A percentile compares a stretch with the other conserved stretches of the same genome.
Conservation (phyloP, 306 rosid genomes). For the Coriaria nepalensis region DNA sequence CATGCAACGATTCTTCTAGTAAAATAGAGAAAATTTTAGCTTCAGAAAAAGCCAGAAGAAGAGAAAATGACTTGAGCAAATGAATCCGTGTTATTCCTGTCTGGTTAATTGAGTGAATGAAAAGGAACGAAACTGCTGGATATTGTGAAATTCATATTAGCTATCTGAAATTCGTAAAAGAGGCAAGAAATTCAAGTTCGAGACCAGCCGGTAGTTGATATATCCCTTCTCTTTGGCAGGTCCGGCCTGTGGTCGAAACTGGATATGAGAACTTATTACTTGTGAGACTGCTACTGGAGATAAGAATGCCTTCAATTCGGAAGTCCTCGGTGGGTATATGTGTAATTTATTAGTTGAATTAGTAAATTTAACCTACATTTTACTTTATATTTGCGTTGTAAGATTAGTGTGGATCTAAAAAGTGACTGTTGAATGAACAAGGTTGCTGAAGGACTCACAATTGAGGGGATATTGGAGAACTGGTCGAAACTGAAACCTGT, state of each 20-base stretch:
- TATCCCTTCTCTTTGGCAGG: conserved; percentile 33
- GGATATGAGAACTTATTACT: conserved; percentile 82
- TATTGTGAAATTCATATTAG: too few species aligned
- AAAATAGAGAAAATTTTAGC: too few species aligned
- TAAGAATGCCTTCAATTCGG: conserved; percentile 43
- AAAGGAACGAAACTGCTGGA: too few species aligned
- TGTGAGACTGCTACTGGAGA: conserved; percentile 78
- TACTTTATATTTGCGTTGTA: conserved; percentile 12
- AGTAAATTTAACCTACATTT: too few species aligned
- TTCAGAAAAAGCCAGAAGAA: too few species aligned
- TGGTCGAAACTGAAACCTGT: conserved; percentile 62
- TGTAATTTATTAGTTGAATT: not conserved
- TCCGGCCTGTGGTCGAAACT: conserved; percentile 93
- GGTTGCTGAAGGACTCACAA: conserved; percentile 67
- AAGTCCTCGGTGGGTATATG: conserved; percentile 59
- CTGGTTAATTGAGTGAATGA: too few species aligned
- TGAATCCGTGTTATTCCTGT: too few species aligned
- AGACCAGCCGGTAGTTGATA: not conserved
- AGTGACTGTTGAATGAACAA: conserved; percentile 32
- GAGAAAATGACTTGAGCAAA: too few species aligned
- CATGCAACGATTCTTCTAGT: too few species aligned
- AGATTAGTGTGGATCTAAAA: conserved; percentile 5
- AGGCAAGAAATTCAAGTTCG: too few species aligned
- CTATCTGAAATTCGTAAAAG: too few species aligned
- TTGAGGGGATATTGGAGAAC: conserved; percentile 63